Conservation (phyloP, 768 basidiomycete genomes). For the Tricholoma sp. region DNA sequence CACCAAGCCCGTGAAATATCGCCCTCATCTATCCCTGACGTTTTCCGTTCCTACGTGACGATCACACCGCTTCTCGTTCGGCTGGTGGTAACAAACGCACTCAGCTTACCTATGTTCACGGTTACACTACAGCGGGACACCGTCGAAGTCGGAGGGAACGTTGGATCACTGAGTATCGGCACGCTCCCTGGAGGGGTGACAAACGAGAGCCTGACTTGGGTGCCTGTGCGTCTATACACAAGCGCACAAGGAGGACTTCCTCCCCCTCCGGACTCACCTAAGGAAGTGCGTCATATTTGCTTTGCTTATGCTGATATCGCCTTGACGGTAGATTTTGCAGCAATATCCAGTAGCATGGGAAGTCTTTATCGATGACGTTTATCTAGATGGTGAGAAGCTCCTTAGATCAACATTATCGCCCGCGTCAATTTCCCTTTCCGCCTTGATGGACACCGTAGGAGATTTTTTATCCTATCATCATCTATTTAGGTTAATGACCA, state of each 20-base stretch:
- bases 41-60: constrained; percentile 37
- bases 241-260: constrained; percentile 47
- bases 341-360: constrained; percentile 70
- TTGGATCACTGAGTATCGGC: constrained; percentile 63
- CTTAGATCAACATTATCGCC: constrained; percentile 48
- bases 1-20: constrained; percentile 13
- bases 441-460: constrained; percentile 67
- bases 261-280: constrained; percentile 49
- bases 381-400: constrained; percentile 59
- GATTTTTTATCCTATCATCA: background rate
- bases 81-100: constrained; percentile 31
- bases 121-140: constrained; percentile 67
- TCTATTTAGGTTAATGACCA: background rate
- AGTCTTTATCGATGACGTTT: constrained; percentile 65
- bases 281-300: constrained; percentile 44
- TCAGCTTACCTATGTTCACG: constrained; percentile 44
- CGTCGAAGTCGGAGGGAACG: constrained; percentile 63
- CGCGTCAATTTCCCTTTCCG: constrained; percentile 49
- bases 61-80: constrained; percentile 44
- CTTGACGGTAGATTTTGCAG: constrained; percentile 26
- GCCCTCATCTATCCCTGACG: constrained; percentile 18
- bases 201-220: constrained; percentile 57
- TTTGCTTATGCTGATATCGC: background rate
- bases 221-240: constrained; percentile 53
- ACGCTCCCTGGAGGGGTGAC: constrained; percentile 49